Conservation (phyloP, 352 stramenopile species). For the Thalassiosira exigua region DNA sequence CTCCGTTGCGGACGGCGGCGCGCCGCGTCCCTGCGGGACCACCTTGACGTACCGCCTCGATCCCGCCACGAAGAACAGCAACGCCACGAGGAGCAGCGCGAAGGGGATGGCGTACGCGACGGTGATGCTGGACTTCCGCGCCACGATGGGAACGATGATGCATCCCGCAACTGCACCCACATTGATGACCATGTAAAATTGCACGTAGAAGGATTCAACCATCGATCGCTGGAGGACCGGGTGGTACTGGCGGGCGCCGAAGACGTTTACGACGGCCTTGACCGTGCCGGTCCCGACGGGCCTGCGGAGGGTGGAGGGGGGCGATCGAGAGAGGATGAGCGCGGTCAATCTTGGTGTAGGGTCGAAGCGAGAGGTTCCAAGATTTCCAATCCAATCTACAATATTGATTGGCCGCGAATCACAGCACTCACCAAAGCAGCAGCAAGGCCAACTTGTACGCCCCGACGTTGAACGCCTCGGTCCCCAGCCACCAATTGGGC, state of each 20-base stretch:
- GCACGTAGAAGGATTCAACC: slow-evolving; percentile 84
- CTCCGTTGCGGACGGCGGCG: not conserved
- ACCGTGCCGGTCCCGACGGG: slow-evolving; percentile 80
- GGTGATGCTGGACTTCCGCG: slow-evolving; percentile 71
- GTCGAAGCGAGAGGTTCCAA: no score
- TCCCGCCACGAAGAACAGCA: slow-evolving; percentile 71
- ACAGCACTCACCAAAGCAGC: slow-evolving; percentile 35
- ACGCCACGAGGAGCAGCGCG: slow-evolving; percentile 64
- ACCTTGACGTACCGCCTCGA: slow-evolving; percentile 74
- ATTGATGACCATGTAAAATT: slow-evolving; percentile 86
- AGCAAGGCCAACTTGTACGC: slow-evolving; percentile 57
- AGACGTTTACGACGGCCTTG: slow-evolving; percentile 85
- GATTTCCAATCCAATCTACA: no score
- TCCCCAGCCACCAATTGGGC: slow-evolving; percentile 62
- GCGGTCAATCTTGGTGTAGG: no score
- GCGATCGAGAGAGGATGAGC: no score
- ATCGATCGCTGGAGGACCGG: slow-evolving; percentile 76
- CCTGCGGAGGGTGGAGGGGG: slow-evolving; percentile 9
- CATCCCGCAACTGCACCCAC: slow-evolving; percentile 78
- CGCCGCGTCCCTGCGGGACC: slow-evolving; percentile 9
- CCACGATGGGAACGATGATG: slow-evolving; percentile 78
- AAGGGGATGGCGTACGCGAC: slow-evolving; percentile 81
- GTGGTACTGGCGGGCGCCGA: slow-evolving; percentile 85
- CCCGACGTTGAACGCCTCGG: slow-evolving; percentile 64
- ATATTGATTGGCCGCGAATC: no score